phyloP scores from a whole-genome alignment of 805 yeast genomes.

The Cyberlindnera maclurae region DNA sequence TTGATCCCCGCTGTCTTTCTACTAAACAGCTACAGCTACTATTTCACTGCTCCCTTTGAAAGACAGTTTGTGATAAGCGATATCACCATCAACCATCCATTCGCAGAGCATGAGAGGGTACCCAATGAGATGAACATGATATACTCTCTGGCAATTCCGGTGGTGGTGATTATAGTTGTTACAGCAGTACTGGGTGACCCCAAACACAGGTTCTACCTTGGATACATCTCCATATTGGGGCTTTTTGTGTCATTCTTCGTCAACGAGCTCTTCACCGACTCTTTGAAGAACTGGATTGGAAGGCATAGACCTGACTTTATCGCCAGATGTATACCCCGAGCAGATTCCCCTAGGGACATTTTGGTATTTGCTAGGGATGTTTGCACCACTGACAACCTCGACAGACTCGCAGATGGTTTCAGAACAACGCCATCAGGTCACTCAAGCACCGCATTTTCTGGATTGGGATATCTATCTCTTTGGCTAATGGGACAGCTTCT shows the following conservation, averaged over 20 bases:
- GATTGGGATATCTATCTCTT: constrained; percentile 52
- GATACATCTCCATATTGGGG: constrained; percentile 63
- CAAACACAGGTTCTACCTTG: constrained; percentile 49
- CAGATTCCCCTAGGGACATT: constrained; percentile 46
- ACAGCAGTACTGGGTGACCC: constrained; percentile 31
- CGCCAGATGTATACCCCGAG: constrained; percentile 70
- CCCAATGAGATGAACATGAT: constrained; percentile 45
- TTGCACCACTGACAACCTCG: constrained; percentile 46
- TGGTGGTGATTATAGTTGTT: constrained; percentile 29
- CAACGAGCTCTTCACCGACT: constrained; percentile 60
- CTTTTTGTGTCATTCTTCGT: constrained; percentile 50
- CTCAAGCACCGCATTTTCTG: constrained; percentile 63
- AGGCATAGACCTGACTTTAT: constrained; percentile 90
- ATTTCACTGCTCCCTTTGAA: constrained; percentile 52
- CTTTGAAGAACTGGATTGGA: constrained; percentile 78
- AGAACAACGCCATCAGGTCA: constrained; percentile 84
- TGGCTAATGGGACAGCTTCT: constrained; percentile 66
- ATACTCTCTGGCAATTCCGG: constrained; percentile 48
- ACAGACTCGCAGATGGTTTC: constrained; percentile 56
- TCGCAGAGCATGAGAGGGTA: constrained; percentile 68
- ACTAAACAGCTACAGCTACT: constrained; percentile 27
- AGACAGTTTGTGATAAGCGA: constrained; percentile 76
- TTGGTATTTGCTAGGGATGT: constrained; percentile 57
- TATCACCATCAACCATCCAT: constrained; percentile 73
- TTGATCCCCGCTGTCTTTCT: constrained; percentile 26